These are phyloP conservation scores for Pilobolus umbonatus DNA, from an alignment of 192 early-diverging fungal genomes.

Conservation along the genomic window DNA sequence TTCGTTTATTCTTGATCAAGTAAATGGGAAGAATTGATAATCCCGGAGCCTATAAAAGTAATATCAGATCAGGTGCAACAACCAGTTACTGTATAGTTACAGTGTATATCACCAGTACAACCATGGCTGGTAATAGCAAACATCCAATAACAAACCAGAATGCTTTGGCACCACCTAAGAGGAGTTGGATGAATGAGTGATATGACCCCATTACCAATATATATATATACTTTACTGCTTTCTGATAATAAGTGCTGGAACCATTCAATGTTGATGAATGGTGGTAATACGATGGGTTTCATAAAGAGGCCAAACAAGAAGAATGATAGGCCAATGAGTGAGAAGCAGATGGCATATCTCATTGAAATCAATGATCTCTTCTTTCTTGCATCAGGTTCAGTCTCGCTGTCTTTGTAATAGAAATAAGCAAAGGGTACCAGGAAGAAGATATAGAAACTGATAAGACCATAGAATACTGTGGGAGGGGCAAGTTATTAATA, in stretches of 20 bases:
- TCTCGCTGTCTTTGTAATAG: conserved; percentile 50
- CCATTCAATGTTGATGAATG: conserved; percentile 42
- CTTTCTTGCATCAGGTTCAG: conserved; percentile 24
- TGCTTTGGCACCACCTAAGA: conserved; percentile 30
- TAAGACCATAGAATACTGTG: conserved; percentile 41
- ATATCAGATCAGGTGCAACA: too few relatives aligned
- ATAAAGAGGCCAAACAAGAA: conserved; percentile 47
- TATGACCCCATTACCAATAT: too few relatives aligned
- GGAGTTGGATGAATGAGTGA: too few relatives aligned
- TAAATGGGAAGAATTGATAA: conserved; percentile 30
- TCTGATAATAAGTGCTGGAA: conserved; percentile 39
- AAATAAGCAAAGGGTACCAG: conserved; percentile 56
- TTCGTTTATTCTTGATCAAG: conserved; percentile 30
- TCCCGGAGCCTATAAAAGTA: conserved; percentile 35
- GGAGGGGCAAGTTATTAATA: neutral
- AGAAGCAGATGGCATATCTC: conserved; percentile 47
- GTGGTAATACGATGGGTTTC: conserved; percentile 28
- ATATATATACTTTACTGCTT: conserved; percentile 38
- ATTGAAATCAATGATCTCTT: conserved; percentile 33
- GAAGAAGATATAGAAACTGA: conserved; percentile 38
- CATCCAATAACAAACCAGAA: conserved; percentile 44
- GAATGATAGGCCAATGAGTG: conserved; percentile 34
- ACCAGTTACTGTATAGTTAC: conserved; percentile 30
- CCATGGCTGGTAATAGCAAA: conserved; percentile 42
- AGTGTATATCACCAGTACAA: conserved; percentile 47